Evolutionary conservation across 192 early-diverging fungal species (phyloP), one percentile per base, ranked within the genome.

Genomic region (Diversispora epigaea): DNA sequence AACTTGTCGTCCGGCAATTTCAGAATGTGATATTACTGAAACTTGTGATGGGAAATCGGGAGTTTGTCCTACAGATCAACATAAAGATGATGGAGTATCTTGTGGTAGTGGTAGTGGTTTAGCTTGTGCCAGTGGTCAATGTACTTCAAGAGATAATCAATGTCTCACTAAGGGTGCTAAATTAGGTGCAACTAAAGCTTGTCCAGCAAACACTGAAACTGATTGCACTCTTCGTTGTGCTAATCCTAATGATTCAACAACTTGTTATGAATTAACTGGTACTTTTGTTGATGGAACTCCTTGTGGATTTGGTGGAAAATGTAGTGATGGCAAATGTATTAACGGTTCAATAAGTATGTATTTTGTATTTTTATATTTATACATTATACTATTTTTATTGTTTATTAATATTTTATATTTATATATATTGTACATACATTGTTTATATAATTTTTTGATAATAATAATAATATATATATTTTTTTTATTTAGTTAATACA

Each of bases 21-120:
- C 91, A 1, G 84, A 89, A 43, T 98, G 96, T 82, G 95, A 96
- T 81, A 80, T 91, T 46, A 76, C 83, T 2, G 93, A 94, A 80
- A 83, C 82, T 3, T 98, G 95, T 81, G 84, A 89, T 32, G 96
- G 96, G 52, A 78, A 77, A 2, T 87, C 82, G 52, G 80, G 88
- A 4, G 78, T 81, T 3, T 98, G 95, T 76, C 95, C 95, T 1
- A 11, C 71, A 4, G 92, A 96, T 78, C 32, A 56, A 4, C 90
- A 89, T 50, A 65, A 91, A 0, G 40, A 77, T 6, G 91, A 98
- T 76, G 90, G 91, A 22, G 86, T 85, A 0, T 58, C 83, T 4
- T 98, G 96, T 76, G 88, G 87, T 9, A 79, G 96, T 76, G 88
- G 87, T 9, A 79, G 77, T 39, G 78, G 76, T 0, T 79, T 89